phyloP scores from a whole-genome alignment of 345 rosid species.

The Pseudoturritis turrita region DNA sequence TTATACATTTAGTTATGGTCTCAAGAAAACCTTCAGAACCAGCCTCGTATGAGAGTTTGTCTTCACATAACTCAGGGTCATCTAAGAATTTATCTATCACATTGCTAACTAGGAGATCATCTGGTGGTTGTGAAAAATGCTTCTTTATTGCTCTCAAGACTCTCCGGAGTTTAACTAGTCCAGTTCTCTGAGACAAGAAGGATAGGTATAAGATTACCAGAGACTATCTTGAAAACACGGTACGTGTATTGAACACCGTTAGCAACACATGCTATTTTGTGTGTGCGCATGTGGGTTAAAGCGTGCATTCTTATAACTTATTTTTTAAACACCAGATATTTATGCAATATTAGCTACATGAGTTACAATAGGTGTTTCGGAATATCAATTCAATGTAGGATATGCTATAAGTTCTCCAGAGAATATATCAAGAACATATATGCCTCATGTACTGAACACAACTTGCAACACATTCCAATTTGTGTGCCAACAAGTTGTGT shows the following conservation, averaged over 20 bases:
- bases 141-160: conserved; percentile 92
- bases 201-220: conserved; percentile 13
- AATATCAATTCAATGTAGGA: conserved; percentile 8
- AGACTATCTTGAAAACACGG: conserved; percentile 12
- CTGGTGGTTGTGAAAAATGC: conserved; percentile 93
- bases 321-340: not conserved
- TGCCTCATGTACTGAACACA: not conserved
- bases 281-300: not conserved
- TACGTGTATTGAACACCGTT: not conserved
- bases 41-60: conserved; percentile 76
- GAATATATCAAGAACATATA: not conserved
- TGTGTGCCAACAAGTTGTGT: not conserved
- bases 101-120: conserved; percentile 69
- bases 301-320: not conserved
- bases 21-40: conserved; percentile 83
- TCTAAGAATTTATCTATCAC: conserved; percentile 84
- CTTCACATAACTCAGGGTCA: conserved; percentile 78
- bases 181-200: conserved; percentile 68
- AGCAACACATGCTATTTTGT: conserved; percentile 2
- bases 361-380: not conserved
- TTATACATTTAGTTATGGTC: conserved; percentile 54
- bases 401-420: conserved; percentile 10
- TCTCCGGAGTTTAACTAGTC: conserved; percentile 90
- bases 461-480: conserved; percentile 1
- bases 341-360: not conserved